Conservation (phyloP, 371 early-diverging fungal genomes). For the Circinella umbellata region DNA sequence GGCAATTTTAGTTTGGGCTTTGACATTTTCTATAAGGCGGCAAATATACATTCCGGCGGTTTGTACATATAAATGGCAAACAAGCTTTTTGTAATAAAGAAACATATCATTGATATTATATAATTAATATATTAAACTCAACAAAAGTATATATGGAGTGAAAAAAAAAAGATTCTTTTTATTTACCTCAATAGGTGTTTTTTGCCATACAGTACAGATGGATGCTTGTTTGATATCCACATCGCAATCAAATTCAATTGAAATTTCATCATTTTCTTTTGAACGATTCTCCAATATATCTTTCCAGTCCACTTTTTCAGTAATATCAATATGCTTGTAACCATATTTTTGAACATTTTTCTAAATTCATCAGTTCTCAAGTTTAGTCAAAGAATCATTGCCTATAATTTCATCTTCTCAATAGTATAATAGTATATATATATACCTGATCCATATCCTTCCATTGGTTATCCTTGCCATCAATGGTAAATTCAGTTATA, state of each 20-base stretch:
- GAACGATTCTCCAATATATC: conserved; percentile 9
- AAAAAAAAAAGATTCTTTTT: neutral
- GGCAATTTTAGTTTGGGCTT: neutral
- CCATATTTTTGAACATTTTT: conserved; percentile 20
- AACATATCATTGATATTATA: no score
- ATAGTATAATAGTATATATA: no score
- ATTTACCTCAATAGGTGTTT: conserved; percentile 30
- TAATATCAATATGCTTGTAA: conserved; percentile 42
- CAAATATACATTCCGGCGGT: conserved; percentile 1
- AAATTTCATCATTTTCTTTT: conserved; percentile 13
- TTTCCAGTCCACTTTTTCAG: conserved; percentile 33
- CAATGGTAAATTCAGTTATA: conserved; percentile 10
- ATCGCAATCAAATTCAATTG: conserved; percentile 2
- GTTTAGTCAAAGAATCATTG: neutral
- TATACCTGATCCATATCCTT: conserved; percentile 26
- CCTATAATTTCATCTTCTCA: neutral
- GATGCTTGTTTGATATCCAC: conserved; percentile 28
- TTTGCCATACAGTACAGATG: conserved; percentile 37
- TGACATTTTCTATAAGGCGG: neutral
- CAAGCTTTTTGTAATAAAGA: neutral
- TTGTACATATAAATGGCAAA: neutral
- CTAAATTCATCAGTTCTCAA: conserved; percentile 4
- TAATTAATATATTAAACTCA: no score
- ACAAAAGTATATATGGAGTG: no score
- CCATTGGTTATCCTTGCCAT: conserved; percentile 18